These are phyloP conservation scores for Entophlyctis luteolus DNA, from an alignment of 192 early-diverging fungal species.

Conservation along the genomic window DNA sequence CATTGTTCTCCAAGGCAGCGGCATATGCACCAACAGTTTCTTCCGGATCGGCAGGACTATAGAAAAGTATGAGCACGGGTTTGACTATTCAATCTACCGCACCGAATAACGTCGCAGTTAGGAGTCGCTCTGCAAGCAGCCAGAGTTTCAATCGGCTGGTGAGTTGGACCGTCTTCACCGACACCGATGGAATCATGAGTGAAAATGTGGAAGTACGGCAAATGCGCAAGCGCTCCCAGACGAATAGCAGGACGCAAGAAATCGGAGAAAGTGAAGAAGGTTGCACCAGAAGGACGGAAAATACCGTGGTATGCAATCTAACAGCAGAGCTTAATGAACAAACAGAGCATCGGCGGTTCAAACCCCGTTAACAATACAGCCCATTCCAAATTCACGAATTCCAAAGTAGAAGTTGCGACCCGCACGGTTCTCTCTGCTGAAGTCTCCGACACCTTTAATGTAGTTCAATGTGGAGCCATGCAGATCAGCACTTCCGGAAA, in stretches of 20 bases:
- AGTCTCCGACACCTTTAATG: conserved; percentile 90
- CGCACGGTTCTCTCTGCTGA: conserved; percentile 17
- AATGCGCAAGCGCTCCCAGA: conserved; percentile 80
- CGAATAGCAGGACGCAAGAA: conserved; percentile 74
- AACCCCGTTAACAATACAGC: conserved; percentile 75
- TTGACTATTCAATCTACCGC: not conserved
- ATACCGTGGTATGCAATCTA: conserved; percentile 33
- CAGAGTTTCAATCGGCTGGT: conserved; percentile 96
- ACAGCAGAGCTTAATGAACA: not conserved
- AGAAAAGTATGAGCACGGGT: not conserved
- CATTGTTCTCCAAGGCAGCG: conserved; percentile 66
- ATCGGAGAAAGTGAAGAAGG: conserved; percentile 76
- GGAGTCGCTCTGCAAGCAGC: conserved; percentile 85
- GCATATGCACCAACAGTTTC: conserved; percentile 81
- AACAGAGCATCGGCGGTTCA: not conserved
- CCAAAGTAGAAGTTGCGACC: conserved; percentile 27
- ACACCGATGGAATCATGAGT: conserved; percentile 99
- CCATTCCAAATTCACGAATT: conserved; percentile 98
- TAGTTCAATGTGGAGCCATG: conserved; percentile 93
- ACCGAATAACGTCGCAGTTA: conserved; percentile 55
- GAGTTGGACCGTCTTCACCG: conserved; percentile 98
- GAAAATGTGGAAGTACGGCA: conserved; percentile 94
- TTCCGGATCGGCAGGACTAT: conserved; percentile 24
- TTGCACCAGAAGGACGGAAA: conserved; percentile 38
- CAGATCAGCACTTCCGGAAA: conserved; percentile 95